phyloP scores from a whole-genome alignment of 148 eudicot genomes.

The Limonium bicolor region DNA sequence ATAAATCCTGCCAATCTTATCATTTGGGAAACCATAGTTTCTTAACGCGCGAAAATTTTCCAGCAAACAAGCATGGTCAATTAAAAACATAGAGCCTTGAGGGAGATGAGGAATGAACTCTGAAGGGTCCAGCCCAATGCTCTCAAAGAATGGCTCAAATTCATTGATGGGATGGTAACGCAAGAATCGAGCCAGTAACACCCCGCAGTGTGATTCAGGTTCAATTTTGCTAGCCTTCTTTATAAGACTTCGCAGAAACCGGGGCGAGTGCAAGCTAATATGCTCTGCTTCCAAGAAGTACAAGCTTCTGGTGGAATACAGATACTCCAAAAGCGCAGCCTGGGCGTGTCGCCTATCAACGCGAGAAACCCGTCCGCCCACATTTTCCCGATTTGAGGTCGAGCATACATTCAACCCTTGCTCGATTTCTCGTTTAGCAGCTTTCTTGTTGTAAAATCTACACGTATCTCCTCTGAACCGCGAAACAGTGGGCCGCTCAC shows the following conservation, averaged over 20 bases:
- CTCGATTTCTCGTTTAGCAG: neutral
- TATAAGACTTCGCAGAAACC: slow-evolving; percentile 2
- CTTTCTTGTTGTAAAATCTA: slow-evolving; percentile 3
- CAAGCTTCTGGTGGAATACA: slow-evolving; percentile 3
- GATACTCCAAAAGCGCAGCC: slow-evolving; percentile 2
- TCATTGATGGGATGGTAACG: slow-evolving; percentile 2
- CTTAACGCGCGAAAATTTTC: neutral
- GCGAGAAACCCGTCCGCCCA: neutral
- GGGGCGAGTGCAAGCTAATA: slow-evolving; percentile 1
- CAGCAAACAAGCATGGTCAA: neutral
- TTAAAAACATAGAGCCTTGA: slow-evolving; percentile 1
- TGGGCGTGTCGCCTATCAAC: slow-evolving; percentile 1
- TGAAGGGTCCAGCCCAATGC: slow-evolving; percentile 4
- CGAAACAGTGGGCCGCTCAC: neutral
- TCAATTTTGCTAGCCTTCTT: neutral
- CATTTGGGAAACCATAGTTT: slow-evolving; percentile 1
- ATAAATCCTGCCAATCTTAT: neutral
- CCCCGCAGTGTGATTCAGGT: neutral
- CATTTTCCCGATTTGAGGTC: neutral
- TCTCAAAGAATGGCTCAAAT: slow-evolving; percentile 7
- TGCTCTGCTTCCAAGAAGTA: slow-evolving; percentile 1
- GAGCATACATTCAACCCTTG: neutral
- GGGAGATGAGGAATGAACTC: slow-evolving; percentile 2
- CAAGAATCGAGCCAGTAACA: neutral
- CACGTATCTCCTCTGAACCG: neutral